Evolutionary conservation across 208 protist species (phyloP), one percentile per base, ranked within the genome.

Genomic region (Leishmania amazonensis): DNA sequence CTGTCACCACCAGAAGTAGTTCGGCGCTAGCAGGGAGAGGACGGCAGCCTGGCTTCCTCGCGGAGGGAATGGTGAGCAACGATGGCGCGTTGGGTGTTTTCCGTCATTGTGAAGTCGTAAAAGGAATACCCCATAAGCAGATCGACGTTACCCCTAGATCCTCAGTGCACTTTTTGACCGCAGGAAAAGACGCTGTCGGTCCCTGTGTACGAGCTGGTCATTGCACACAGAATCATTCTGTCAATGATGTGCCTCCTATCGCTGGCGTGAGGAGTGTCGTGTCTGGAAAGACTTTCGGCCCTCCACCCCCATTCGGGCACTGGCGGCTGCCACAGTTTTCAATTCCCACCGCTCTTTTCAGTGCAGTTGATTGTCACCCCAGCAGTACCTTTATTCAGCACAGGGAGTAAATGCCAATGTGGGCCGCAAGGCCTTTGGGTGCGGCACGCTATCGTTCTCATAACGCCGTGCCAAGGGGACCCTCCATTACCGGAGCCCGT

Each of bases 361-460:
- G 2, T 7, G 7, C 6, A 3, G 6, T 28, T 0, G 7, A 9
- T 28, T 1, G 1, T 13, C 0, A 19, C 2, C 40, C 0, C 40
- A 19, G 17, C 15, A n/a, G 38, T 5, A 11, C 11, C 31, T 28
- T 21, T 72, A 35, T 17, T 28, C 40, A 72, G 0, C 28, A 65
- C 9, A 68, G 7, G 31, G 31, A 11, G 13, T 45, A 1, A 24
- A 45, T 72, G 15, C 17, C 15, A 13, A 47, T 11, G 65, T 28
- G 40, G 5, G 35, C 40, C 5, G 13, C 38, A 0, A 38, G 64
- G 35, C 17, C 19, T 38, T 42, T 9, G 21, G 21, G 62, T 40
- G 31, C 3, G 13, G 7, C 17, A 72, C 2, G 17, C 40, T 5
- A 7, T 13, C 57, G 24, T 62, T 31, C 6, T 9, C 1, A 62